phyloP scores from a whole-genome alignment of 129 eudicot species.

The Tanacetum coccineum region DNA sequence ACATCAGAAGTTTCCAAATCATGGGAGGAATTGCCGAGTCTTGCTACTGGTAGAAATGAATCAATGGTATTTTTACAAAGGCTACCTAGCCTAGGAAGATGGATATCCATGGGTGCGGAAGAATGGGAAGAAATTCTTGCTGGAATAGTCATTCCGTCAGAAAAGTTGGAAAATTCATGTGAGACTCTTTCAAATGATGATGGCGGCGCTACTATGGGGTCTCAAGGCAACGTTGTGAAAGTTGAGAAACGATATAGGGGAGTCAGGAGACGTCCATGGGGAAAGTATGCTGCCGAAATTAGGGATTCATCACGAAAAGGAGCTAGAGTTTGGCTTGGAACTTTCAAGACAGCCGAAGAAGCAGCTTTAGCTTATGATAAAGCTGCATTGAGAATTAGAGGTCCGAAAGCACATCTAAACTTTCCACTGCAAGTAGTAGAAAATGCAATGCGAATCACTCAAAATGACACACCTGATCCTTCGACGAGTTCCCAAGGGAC shows the following conservation, averaged over 20 bases:
- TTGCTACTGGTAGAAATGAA: slow-evolving; percentile 29
- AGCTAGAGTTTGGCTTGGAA: slow-evolving; percentile 77
- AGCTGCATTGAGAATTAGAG: slow-evolving; percentile 80
- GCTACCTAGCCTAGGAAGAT: slow-evolving; percentile 78
- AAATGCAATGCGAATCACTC: slow-evolving; percentile 22
- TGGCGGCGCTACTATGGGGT: neutral
- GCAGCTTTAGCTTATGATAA: slow-evolving; percentile 90
- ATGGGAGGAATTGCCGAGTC: slow-evolving; percentile 53
- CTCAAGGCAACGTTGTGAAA: slow-evolving; percentile 1
- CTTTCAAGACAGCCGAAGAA: slow-evolving; percentile 73
- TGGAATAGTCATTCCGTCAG: slow-evolving; percentile 31
- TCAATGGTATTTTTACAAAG: slow-evolving; percentile 49
- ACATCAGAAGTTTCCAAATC: slow-evolving; percentile 14
- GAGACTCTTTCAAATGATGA: neutral
- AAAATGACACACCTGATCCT: slow-evolving; percentile 14
- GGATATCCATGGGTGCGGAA: slow-evolving; percentile 89
- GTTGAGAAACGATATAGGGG: slow-evolving; percentile 57
- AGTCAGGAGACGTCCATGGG: slow-evolving; percentile 89
- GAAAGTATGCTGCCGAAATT: slow-evolving; percentile 88
- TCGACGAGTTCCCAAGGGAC: neutral
- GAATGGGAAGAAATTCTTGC: slow-evolving; percentile 72
- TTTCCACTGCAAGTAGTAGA: slow-evolving; percentile 50
- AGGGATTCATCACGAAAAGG: slow-evolving; percentile 75
- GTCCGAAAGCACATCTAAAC: slow-evolving; percentile 58
- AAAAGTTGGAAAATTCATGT: slow-evolving; percentile 1